Evolutionary conservation across 441 rosid genomes (phyloP).

Genomic region (Iberis amara): DNA sequence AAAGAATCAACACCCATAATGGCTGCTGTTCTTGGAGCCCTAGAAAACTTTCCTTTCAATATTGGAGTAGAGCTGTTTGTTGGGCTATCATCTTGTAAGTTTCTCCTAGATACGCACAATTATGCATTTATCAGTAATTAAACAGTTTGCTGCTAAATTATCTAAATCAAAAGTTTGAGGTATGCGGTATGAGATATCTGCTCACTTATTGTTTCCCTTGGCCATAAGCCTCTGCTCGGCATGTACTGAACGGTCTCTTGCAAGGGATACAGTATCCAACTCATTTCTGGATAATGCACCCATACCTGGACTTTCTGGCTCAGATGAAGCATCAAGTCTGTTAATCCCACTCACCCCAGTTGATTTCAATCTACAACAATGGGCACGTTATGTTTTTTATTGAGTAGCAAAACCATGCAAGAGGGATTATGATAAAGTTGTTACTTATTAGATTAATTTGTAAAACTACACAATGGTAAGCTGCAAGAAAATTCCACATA

Average conservation of each 20-base stretch:
- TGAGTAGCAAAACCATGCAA: conserved; percentile 7
- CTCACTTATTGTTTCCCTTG: conserved; percentile 53
- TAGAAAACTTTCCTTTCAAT: conserved; percentile 62
- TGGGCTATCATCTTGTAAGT: conserved; percentile 47
- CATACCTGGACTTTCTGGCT: conserved; percentile 50
- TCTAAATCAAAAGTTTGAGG: background rate
- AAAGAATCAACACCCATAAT: conserved; percentile 62
- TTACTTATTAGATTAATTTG: background rate
- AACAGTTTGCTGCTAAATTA: background rate
- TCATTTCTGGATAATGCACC: conserved; percentile 48
- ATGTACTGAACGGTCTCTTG: conserved; percentile 45
- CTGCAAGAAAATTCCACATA: background rate
- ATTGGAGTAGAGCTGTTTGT: conserved; percentile 46
- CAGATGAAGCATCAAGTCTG: conserved; percentile 55
- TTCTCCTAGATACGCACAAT: conserved; percentile 44
- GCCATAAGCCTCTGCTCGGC: conserved; percentile 50
- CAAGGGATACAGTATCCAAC: conserved; percentile 48
- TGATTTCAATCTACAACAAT: conserved; percentile 57
- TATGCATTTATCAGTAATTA: conserved; percentile 23
- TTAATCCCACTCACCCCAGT: conserved; percentile 47
- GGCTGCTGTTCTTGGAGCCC: conserved; percentile 67
- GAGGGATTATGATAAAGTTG: background rate
- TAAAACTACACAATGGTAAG: conserved; percentile 12
- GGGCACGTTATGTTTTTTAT: background rate
- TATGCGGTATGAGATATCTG: background rate